A percentile compares a stretch with the other conserved stretches of the same genome.
Evolutionary conservation across 345 rosid species (phyloP).

Genomic region (Syzygium jambos): DNA sequence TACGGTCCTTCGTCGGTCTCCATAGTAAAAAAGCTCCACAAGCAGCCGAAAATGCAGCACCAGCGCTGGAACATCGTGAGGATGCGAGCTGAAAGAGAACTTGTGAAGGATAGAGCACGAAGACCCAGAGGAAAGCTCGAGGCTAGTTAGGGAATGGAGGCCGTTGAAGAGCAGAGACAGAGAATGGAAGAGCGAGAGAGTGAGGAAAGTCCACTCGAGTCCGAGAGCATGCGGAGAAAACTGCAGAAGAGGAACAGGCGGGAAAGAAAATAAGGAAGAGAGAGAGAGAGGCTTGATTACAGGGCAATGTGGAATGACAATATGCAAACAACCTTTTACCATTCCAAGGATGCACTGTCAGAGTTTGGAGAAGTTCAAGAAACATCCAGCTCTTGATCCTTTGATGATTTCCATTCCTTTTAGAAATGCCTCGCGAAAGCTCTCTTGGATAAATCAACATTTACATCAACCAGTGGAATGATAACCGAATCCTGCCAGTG

Average conservation of each 20-base stretch:
- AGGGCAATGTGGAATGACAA: neutral
- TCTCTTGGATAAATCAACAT: neutral
- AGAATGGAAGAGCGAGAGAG: neutral
- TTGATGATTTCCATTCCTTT: neutral
- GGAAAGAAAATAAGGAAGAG: neutral
- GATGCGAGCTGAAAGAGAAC: neutral
- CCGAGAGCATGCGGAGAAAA: neutral
- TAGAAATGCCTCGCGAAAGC: neutral
- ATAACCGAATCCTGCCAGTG: neutral
- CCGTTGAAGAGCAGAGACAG: neutral
- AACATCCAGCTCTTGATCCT: neutral
- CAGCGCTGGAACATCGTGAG: neutral
- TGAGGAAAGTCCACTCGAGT: neutral
- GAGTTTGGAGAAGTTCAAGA: neutral
- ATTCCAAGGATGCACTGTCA: neutral
- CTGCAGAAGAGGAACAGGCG: neutral
- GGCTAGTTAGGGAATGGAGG: neutral
- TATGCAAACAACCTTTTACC: neutral
- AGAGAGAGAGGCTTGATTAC: neutral
- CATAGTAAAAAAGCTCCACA: neutral
- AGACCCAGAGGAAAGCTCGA: neutral
- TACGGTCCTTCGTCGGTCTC: neutral
- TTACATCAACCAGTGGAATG: neutral
- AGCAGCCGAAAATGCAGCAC: neutral
- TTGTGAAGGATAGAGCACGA: neutral